A percentile compares a stretch with the other conserved stretches of the same genome.
Conservation (phyloP, 768 basidiomycete genomes). For the Nevesoporus exiguus region DNA sequence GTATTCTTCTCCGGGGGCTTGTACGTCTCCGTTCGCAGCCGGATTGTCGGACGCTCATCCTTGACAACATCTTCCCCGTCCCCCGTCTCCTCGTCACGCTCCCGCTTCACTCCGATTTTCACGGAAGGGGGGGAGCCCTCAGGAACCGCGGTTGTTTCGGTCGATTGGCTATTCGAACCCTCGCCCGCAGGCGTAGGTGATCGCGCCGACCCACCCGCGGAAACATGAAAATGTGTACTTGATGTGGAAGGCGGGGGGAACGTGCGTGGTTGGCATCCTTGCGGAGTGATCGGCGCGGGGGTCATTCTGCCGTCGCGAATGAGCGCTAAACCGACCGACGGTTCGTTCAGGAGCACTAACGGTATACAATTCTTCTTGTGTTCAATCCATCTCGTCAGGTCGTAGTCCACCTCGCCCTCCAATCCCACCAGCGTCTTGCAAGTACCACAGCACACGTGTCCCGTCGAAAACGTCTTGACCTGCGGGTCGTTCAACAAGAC, state of each 20-base stretch:
- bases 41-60: conserved; percentile 45
- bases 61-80: conserved; percentile 31
- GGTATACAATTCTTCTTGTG: conserved; percentile 54
- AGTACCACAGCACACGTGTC: conserved; percentile 46
- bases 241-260: conserved; percentile 20
- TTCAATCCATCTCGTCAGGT: conserved; percentile 56
- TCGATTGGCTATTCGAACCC: conserved; percentile 30
- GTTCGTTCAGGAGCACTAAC: conserved; percentile 23
- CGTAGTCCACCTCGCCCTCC: conserved; percentile 53
- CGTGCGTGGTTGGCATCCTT: conserved; percentile 9
- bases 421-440: conserved; percentile 48
- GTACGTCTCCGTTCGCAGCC: conserved; percentile 50
- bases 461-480: conserved; percentile 45
- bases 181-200: conserved; percentile 10
- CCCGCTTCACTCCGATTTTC: conserved; percentile 44
- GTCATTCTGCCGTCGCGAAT: conserved; percentile 13
- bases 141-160: conserved; percentile 38
- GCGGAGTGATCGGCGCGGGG: conserved; percentile 22
- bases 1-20: conserved; percentile 42
- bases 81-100: conserved; percentile 43
- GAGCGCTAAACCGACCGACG: neutral
- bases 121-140: conserved; percentile 17
- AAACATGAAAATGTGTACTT: conserved; percentile 12
- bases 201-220: conserved; percentile 13
- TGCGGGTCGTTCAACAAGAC: conserved; percentile 62